A percentile compares a stretch with the other conserved stretches of the same genome.
Evolutionary conservation across 768 basidiomycete species (phyloP).

Genomic region (Symmetrospora coprosmae): DNA sequence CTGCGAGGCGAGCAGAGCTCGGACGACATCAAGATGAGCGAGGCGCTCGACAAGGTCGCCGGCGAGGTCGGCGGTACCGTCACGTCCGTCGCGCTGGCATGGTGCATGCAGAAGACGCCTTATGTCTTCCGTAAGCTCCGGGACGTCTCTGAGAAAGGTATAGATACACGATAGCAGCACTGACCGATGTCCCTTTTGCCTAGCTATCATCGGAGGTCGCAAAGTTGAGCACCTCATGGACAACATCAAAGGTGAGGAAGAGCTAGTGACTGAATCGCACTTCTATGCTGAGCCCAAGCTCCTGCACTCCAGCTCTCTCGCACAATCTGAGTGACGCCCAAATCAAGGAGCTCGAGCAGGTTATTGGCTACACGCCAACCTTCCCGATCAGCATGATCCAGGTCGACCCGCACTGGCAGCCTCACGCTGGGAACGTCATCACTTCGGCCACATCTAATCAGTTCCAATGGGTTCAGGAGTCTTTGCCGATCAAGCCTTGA

Average conservation of each 20-base stretch:
- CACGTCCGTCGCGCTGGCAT: constrained; percentile 21
- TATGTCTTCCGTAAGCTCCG: constrained; percentile 22
- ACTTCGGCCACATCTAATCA: too few species aligned
- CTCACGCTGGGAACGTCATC: too few species aligned
- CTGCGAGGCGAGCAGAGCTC: constrained; percentile 10
- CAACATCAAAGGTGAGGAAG: constrained; percentile 28
- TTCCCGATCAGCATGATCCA: constrained; percentile 7
- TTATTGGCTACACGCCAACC: background rate
- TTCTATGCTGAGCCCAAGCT: too few species aligned
- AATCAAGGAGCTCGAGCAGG: constrained; percentile 6
- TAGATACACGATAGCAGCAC: too few species aligned
- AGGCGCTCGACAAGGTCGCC: constrained; percentile 15
- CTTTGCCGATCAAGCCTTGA: too few species aligned
- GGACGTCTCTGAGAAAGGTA: too few species aligned
- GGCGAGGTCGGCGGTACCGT: constrained; percentile 11
- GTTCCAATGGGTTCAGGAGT: too few species aligned
- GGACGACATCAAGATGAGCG: background rate
- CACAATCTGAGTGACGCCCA: background rate
- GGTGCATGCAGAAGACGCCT: constrained; percentile 3
- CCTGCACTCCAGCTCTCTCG: too few species aligned
- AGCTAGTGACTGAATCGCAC: too few species aligned
- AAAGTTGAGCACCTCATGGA: constrained; percentile 26
- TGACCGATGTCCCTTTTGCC: too few species aligned
- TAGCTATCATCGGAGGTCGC: constrained; percentile 25
- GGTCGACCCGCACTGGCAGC: too few species aligned